phyloP scores from a whole-genome alignment of 768 basidiomycete genomes.

The Coprinopsis strossmayeri region DNA sequence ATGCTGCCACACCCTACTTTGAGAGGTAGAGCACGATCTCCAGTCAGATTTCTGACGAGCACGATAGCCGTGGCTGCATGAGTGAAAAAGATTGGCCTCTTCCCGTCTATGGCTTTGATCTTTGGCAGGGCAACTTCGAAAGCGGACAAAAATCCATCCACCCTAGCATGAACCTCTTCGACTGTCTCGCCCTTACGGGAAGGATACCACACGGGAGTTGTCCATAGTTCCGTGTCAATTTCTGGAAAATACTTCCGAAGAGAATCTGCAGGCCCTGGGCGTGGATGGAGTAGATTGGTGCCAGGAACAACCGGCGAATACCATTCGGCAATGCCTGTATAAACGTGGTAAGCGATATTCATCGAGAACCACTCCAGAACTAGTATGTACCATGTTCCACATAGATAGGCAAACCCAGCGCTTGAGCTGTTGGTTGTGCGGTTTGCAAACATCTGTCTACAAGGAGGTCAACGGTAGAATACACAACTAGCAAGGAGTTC shows the following conservation, averaged over 20 bases:
- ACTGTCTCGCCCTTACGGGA: conserved; percentile 70
- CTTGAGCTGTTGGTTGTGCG: conserved; percentile 52
- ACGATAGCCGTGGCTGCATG: conserved; percentile 75
- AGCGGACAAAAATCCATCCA: conserved; percentile 39
- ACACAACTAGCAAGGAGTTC: too few species aligned
- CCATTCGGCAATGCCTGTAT: conserved; percentile 68
- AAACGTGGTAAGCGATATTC: background rate
- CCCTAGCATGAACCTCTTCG: conserved; percentile 53
- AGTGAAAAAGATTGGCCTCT: conserved; percentile 43
- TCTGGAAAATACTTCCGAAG: conserved; percentile 50
- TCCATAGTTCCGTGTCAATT: conserved; percentile 47
- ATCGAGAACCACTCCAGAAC: background rate
- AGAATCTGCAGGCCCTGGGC: conserved; percentile 50
- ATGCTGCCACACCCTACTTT: conserved; percentile 75
- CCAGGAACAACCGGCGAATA: conserved; percentile 62
- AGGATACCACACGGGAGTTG: conserved; percentile 62
- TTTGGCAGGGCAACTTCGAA: conserved; percentile 48
- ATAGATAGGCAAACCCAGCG: conserved; percentile 62
- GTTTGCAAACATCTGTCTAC: conserved; percentile 88
- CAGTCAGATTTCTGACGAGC: conserved; percentile 52
- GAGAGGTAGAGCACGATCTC: conserved; percentile 44
- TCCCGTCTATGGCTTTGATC: conserved; percentile 35
- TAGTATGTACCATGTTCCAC: conserved; percentile 64
- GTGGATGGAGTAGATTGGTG: conserved; percentile 64
- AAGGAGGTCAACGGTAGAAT: background rate